Evolutionary conservation across 2,329 filamentous ascomycete genomes (phyloP).

Genomic region (Lasiodiplodia hormozganensis): DNA sequence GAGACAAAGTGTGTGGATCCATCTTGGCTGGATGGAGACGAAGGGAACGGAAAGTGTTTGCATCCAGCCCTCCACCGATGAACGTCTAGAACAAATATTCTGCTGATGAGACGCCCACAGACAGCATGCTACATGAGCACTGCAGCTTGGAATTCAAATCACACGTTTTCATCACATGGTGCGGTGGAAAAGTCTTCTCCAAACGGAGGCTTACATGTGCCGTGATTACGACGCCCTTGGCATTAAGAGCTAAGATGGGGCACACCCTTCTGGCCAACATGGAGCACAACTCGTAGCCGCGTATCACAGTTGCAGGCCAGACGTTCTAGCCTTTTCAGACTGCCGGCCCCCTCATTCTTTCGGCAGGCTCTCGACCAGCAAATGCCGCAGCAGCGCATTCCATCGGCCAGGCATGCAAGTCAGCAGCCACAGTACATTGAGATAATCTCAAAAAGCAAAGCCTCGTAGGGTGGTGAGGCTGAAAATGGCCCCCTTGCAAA

Average conservation of each 20-base stretch:
- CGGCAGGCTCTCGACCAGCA: background rate
- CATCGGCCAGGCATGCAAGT: background rate
- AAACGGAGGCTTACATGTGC: conserved; percentile 2
- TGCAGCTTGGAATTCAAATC: background rate
- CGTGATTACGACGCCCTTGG: conserved; percentile 3
- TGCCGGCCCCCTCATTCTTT: background rate
- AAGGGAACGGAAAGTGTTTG: background rate
- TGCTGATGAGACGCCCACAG: background rate
- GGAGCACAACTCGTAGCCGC: background rate
- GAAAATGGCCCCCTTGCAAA: background rate
- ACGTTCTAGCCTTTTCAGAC: background rate
- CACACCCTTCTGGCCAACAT: background rate
- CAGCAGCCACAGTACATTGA: background rate
- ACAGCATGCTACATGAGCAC: background rate
- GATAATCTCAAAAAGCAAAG: background rate
- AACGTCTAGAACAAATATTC: background rate
- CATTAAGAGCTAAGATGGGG: background rate
- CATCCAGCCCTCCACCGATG: background rate
- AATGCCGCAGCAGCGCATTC: background rate
- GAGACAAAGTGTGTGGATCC: background rate
- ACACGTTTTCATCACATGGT: background rate
- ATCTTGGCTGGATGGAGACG: background rate
- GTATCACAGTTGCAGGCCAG: background rate
- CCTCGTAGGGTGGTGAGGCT: conserved; percentile 1
- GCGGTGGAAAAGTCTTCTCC: background rate